Base-by-base conservation (phyloP, 352 stramenopile species). In the Pythium utonaiense region DNA sequence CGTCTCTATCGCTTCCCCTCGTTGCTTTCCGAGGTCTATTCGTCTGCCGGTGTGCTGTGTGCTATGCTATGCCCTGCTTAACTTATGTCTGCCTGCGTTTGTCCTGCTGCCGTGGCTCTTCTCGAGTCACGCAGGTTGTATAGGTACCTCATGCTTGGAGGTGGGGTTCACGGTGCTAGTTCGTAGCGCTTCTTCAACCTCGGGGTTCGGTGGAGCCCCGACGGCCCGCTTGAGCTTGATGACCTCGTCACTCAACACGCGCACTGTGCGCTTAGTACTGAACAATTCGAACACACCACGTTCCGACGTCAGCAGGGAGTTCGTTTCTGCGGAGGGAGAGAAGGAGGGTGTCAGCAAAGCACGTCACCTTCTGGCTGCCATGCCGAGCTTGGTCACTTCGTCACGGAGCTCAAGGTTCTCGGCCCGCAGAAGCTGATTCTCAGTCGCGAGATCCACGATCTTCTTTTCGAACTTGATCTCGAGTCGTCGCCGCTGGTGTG, bases 201-300 rank as follows among this genome's bases (percentile, higher is more conserved):
- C 62, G 3, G 49, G 50, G 24, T 57, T 64, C 12, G 51, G 62
- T 27, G 62, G 25, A 24, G 53, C 30, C 16, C 58, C 50, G 9
- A 67, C 62, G 6, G 55, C 60, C 25, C 71, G 64, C 50, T 83
- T 83, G 13, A 83, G 51, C 54, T 83, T 83, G 41, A 83, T 69
- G 38, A 83, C 62, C 38, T 83, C 74, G 12, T 80, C 74, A 3
- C 69, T 71, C 24, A 83, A 54, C 5, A 78, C 59, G 9, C 74
- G 70, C 24, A 79, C 56, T 5, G 73, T 82, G 22, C 75, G 73
- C 59, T 75, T 78, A 61, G 68, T 82, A 69, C 73, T 82, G 52
- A 6, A 41, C 3, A 45, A 27, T 4, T 22, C 10, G 31, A 28
- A 1, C 52, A 13, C 24, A 55, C 60, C 27, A 41, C 45, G 51